phyloP scores from a whole-genome alignment of 2,329 filamentous ascomycete genomes.

The Malbranchea cinnamomea region DNA sequence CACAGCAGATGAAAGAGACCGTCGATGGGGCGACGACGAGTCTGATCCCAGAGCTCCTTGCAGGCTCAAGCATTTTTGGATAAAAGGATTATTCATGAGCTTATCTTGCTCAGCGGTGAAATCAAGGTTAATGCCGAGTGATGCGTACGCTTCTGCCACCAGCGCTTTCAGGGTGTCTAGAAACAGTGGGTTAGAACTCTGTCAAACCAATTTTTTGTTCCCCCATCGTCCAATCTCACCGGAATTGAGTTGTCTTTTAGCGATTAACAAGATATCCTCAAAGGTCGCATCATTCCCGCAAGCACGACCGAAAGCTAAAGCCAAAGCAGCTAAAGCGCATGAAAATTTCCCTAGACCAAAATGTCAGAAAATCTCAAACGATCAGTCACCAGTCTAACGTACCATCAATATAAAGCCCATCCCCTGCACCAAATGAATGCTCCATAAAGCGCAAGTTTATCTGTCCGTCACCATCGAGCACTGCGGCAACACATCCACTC shows the following conservation, averaged over 20 bases:
- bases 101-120: constrained; percentile 67
- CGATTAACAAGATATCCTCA: constrained; percentile 55
- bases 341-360: constrained; percentile 21
- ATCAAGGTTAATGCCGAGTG: constrained; percentile 61
- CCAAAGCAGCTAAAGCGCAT: constrained; percentile 47
- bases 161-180: constrained; percentile 47
- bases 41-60: constrained; percentile 69
- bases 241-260: constrained; percentile 37
- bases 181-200: background rate
- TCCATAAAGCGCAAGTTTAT: constrained; percentile 25
- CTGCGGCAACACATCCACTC: constrained; percentile 26
- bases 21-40: constrained; percentile 44
- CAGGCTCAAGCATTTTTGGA: constrained; percentile 64
- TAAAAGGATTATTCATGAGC: constrained; percentile 54
- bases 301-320: constrained; percentile 36
- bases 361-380: background rate
- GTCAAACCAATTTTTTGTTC: background rate
- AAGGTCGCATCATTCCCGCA: constrained; percentile 37
- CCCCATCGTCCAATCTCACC: constrained; percentile 12
- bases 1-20: constrained; percentile 56
- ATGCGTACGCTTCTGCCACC: constrained; percentile 51
- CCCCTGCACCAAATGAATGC: constrained; percentile 24
- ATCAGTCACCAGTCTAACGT: constrained; percentile 8
- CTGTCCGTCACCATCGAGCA: constrained; percentile 24
- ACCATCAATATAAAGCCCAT: constrained; percentile 24